These are phyloP conservation scores for Tetradesmus obliquus DNA, from an alignment of 139 green algal genomes.

Conservation along the genomic window DNA sequence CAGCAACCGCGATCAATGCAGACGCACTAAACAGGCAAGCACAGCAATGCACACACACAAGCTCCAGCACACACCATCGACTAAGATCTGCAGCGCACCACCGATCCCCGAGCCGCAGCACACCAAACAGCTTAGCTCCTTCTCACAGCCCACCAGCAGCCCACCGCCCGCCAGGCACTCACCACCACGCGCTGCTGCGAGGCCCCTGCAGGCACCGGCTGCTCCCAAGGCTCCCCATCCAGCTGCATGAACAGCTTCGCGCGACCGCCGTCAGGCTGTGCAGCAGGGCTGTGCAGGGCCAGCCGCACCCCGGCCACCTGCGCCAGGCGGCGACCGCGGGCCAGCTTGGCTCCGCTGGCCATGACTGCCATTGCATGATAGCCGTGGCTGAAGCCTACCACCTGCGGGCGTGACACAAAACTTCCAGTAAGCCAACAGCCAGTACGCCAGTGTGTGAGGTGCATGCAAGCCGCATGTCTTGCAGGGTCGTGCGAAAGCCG, in stretches of 20 bases:
- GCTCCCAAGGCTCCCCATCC: slow-evolving; percentile 89
- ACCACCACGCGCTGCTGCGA: slow-evolving; percentile 1
- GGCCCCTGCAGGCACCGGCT: slow-evolving; percentile 69
- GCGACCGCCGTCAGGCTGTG: slow-evolving; percentile 37
- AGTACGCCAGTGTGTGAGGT: neutral
- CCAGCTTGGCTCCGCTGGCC: slow-evolving; percentile 59
- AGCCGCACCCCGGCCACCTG: slow-evolving; percentile 76
- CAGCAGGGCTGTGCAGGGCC: slow-evolving; percentile 53
- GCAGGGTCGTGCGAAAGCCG: no score
- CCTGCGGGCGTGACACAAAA: slow-evolving; percentile 47
- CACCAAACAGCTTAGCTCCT: no score
- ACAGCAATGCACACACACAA: neutral
- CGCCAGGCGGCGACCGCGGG: slow-evolving; percentile 79
- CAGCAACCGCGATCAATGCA: neutral
- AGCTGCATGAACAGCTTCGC: slow-evolving; percentile 78
- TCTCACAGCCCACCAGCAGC: neutral
- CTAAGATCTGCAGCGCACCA: no score
- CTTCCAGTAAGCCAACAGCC: neutral
- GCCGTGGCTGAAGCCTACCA: slow-evolving; percentile 78
- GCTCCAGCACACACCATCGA: no score
- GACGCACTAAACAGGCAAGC: neutral
- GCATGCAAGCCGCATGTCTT: neutral
- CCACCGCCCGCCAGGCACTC: neutral
- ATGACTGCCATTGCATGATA: slow-evolving; percentile 84
- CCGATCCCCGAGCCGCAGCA: no score